Conservation (phyloP, 768 basidiomycete genomes). For the Mycena alexandri region DNA sequence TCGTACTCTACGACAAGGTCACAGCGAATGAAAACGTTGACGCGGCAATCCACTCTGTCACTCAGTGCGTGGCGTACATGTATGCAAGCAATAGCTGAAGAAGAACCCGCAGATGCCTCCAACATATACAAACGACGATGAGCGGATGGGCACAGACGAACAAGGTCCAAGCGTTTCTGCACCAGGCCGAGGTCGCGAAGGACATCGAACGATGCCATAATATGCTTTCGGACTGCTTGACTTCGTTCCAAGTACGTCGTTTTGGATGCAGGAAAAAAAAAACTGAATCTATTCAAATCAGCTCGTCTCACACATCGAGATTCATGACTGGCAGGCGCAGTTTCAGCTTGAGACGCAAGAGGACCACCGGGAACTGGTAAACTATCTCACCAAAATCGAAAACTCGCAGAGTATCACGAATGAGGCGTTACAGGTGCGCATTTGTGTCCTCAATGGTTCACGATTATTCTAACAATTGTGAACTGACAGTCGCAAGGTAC, state of each 20-base stretch:
- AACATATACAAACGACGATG: slow-evolving; percentile 55
- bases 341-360: slow-evolving; percentile 52
- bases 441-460: not conserved
- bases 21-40: slow-evolving; percentile 47
- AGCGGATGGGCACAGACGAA: slow-evolving; percentile 57
- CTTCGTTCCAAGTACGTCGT: slow-evolving; percentile 58
- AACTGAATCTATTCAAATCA: slow-evolving; percentile 35
- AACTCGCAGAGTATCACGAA: slow-evolving; percentile 54
- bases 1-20: slow-evolving; percentile 52
- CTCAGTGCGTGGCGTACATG: slow-evolving; percentile 46
- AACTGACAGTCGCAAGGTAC: slow-evolving; percentile 43
- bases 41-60: slow-evolving; percentile 47
- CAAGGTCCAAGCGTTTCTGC: slow-evolving; percentile 57
- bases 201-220: slow-evolving; percentile 62
- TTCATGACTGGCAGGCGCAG: slow-evolving; percentile 62
- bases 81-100: not conserved
- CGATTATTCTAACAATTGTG: not conserved
- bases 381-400: slow-evolving; percentile 58
- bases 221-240: slow-evolving; percentile 60
- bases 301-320: slow-evolving; percentile 61
- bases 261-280: not conserved
- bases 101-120: slow-evolving; percentile 44
- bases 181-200: slow-evolving; percentile 57
- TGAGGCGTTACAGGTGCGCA: slow-evolving; percentile 41
- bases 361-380: slow-evolving; percentile 60